Percentiles rank a stretch among this genome's conserved stretches.
Evolutionary conservation across 768 basidiomycete genomes (phyloP).

Genomic region (Pleurotus tuoliensis): DNA sequence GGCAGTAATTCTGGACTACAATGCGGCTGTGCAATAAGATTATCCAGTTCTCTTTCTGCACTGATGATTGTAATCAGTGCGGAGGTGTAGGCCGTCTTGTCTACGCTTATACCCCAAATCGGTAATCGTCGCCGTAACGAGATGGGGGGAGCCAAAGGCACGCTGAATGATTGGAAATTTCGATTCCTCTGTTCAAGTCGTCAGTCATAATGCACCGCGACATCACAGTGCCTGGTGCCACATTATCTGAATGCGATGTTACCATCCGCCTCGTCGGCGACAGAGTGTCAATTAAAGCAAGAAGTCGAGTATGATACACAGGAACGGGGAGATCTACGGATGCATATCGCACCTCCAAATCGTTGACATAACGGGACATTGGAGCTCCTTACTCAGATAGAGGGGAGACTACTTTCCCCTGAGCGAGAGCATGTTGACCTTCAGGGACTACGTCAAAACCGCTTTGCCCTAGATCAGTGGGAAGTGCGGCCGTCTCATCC

Average conservation of each 20-base stretch:
- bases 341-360: too few relatives aligned
- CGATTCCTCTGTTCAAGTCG: background rate
- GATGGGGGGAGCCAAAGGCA: background rate
- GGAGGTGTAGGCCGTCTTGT: background rate
- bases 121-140: background rate
- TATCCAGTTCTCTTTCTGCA: too few relatives aligned
- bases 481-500: constrained; percentile 81
- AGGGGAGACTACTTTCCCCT: constrained; percentile 13
- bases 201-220: background rate
- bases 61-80: too few relatives aligned
- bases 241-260: too few relatives aligned
- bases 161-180: constrained; percentile 5
- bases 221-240: background rate
- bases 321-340: too few relatives aligned
- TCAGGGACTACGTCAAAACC: constrained; percentile 81
- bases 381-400: background rate
- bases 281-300: too few relatives aligned
- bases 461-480: constrained; percentile 74
- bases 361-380: background rate
- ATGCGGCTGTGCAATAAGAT: too few relatives aligned
- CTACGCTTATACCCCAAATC: background rate
- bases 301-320: too few relatives aligned
- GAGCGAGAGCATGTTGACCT: constrained; percentile 31
- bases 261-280: too few relatives aligned
- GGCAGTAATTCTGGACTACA: too few relatives aligned